Evolutionary conservation across 139 green algal species (phyloP).

Genomic region (Chlorella sp.): DNA sequence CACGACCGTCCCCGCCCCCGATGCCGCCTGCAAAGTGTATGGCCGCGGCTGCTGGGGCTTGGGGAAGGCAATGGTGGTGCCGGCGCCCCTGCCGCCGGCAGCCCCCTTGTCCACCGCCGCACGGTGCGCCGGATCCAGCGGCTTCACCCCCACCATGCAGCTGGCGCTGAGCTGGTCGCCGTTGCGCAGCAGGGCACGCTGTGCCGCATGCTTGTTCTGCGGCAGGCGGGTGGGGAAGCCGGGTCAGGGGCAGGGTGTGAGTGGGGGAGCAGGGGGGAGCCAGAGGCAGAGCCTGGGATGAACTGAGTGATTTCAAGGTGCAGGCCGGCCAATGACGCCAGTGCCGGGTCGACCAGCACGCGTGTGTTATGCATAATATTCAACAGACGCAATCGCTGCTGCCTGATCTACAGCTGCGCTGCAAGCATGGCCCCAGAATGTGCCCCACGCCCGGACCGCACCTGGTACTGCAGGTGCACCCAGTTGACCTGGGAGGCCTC

Average conservation of each 20-base stretch:
- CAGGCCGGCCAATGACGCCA: not conserved
- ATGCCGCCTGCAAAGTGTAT: constrained; percentile 26
- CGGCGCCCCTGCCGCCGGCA: not conserved
- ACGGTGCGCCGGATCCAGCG: constrained; percentile 37
- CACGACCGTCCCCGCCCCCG: constrained; percentile 9
- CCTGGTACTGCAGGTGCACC: constrained; percentile 63
- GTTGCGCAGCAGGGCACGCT: constrained; percentile 57
- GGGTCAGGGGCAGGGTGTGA: not conserved
- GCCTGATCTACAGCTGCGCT: not conserved
- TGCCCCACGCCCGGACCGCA: not conserved
- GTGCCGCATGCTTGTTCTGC: constrained; percentile 60
- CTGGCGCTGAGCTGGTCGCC: constrained; percentile 45
- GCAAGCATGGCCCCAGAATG: not conserved
- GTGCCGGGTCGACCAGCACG: not conserved
- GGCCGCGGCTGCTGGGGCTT: constrained; percentile 35
- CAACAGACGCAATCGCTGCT: too few relatives aligned
- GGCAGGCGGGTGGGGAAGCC: not conserved
- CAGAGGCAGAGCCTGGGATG: not conserved
- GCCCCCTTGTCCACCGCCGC: constrained; percentile 1
- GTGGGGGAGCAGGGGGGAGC: too few relatives aligned
- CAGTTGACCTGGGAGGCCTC: constrained; percentile 53
- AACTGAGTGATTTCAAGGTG: not conserved
- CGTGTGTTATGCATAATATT: too few relatives aligned
- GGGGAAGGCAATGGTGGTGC: constrained; percentile 22
- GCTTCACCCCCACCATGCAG: constrained; percentile 63